Evolutionary conservation across 169 alveolate species (phyloP).

Genomic region (Perkinsus marinus): DNA sequence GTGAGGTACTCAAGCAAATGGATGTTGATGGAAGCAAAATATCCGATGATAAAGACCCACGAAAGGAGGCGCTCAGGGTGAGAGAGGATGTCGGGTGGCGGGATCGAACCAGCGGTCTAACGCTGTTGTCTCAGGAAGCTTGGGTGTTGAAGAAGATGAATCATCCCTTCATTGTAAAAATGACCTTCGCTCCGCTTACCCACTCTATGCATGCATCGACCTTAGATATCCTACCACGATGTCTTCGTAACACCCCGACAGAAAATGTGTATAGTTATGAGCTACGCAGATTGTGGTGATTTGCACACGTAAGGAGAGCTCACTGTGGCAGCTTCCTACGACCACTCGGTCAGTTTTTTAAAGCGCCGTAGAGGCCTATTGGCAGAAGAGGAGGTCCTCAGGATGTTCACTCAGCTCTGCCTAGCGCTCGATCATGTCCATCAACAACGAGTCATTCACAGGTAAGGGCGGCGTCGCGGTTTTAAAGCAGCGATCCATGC

Average conservation of each 20-base stretch:
- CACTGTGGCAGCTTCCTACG: too few relatives aligned
- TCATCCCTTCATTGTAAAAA: slow-evolving; percentile 50
- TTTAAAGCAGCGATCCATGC: too few relatives aligned
- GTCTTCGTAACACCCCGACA: slow-evolving; percentile 48
- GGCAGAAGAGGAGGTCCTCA: slow-evolving; percentile 46
- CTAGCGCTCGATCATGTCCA: slow-evolving; percentile 61
- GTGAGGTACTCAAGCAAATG: slow-evolving; percentile 32
- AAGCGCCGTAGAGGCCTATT: background rate
- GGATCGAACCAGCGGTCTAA: background rate
- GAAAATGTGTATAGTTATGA: slow-evolving; percentile 61
- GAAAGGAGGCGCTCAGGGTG: slow-evolving; percentile 30
- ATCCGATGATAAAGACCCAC: slow-evolving; percentile 27
- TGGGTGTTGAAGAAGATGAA: slow-evolving; percentile 32
- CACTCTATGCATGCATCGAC: background rate
- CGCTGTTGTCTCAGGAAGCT: slow-evolving; percentile 32
- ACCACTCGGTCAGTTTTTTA: background rate
- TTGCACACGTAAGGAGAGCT: slow-evolving; percentile 16
- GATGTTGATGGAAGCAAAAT: slow-evolving; percentile 18
- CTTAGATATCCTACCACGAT: slow-evolving; percentile 27
- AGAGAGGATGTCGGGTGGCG: background rate
- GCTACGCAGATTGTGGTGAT: slow-evolving; percentile 76
- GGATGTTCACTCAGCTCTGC: slow-evolving; percentile 58
- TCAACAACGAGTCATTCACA: slow-evolving; percentile 46
- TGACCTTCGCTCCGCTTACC: background rate
- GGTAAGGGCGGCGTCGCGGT: background rate